Conservation (phyloP, 75 land plant species). For the Selaginella tamariscina region DNA sequence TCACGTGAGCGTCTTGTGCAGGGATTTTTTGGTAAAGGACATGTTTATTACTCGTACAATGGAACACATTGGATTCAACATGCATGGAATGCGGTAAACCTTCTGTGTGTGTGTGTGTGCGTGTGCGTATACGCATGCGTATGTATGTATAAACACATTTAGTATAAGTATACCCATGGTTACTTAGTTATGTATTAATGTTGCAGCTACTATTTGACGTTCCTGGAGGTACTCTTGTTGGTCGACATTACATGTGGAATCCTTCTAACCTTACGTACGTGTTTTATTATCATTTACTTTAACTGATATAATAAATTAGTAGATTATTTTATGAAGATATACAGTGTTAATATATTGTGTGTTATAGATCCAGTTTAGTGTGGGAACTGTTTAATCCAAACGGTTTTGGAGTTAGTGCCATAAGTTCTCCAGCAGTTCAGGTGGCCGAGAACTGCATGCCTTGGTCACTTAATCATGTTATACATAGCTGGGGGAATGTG, state of each 20-base stretch:
- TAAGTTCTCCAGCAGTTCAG: not conserved
- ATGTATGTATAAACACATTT: too few relatives aligned
- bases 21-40: not conserved
- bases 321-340: too few relatives aligned
- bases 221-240: not conserved
- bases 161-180: too few relatives aligned
- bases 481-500: not conserved
- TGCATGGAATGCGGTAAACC: not conserved
- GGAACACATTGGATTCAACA: not conserved
- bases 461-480: not conserved
- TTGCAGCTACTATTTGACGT: not conserved
- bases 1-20: not conserved
- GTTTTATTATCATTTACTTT: too few relatives aligned
- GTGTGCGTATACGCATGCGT: too few relatives aligned
- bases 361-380: not conserved
- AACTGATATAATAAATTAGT: too few relatives aligned
- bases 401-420: not conserved
- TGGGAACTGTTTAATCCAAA: not conserved
- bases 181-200: too few relatives aligned
- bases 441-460: constrained; percentile 1
- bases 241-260: not conserved
- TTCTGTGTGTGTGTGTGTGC: too few relatives aligned
- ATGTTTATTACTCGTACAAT: not conserved
- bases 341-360: too few relatives aligned
- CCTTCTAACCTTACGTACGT: too few relatives aligned